These are phyloP conservation scores for Gossypium australe DNA, from an alignment of 345 rosid species.

Conservation along the genomic window DNA sequence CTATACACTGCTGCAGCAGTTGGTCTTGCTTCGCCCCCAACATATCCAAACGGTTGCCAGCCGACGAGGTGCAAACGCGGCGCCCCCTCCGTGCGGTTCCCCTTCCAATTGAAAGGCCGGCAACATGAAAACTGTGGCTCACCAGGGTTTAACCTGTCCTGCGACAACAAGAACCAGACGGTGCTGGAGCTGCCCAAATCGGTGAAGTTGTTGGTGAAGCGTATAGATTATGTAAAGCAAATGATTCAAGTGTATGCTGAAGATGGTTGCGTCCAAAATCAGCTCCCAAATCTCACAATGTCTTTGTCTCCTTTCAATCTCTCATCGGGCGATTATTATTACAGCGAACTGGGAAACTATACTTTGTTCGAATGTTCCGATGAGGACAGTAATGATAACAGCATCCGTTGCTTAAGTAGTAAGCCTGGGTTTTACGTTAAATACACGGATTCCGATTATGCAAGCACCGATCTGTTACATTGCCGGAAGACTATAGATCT, in stretches of 20 bases:
- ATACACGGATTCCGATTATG: background rate
- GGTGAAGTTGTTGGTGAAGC: slow-evolving; percentile 5
- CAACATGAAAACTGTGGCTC: background rate
- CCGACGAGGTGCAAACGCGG: background rate
- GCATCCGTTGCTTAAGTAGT: background rate
- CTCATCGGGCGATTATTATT: accelerated
- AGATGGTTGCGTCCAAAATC: slow-evolving; percentile 3
- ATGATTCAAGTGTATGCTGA: background rate
- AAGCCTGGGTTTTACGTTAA: background rate
- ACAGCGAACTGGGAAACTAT: background rate
- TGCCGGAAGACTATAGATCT: background rate
- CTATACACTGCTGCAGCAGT: background rate
- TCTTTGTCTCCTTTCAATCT: background rate
- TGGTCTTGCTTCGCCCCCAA: background rate
- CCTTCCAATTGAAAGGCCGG: background rate
- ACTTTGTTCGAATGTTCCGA: background rate
- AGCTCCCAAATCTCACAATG: background rate
- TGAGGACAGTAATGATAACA: background rate
- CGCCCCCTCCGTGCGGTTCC: background rate
- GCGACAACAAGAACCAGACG: background rate
- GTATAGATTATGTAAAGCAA: background rate
- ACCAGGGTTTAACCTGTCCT: background rate
- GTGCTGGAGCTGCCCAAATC: background rate
- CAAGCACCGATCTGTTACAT: background rate
- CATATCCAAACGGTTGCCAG: background rate